Evolutionary conservation across 345 rosid species (phyloP).

Genomic region (Capsella bursapastoris): DNA sequence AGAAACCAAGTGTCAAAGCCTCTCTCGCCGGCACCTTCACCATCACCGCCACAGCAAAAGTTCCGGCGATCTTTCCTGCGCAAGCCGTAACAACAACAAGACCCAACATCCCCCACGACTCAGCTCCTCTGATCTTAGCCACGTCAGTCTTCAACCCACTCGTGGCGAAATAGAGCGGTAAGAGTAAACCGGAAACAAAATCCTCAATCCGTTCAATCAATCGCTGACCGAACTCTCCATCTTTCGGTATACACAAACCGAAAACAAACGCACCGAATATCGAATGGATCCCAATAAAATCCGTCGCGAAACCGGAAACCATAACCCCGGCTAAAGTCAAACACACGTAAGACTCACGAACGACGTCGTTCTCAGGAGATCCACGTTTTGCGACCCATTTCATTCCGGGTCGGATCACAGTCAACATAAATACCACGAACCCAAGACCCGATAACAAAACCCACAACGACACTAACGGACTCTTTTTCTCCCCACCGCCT

Average conservation of each 20-base stretch:
- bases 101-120: slow-evolving; percentile 72
- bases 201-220: slow-evolving; percentile 84
- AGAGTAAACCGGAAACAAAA: slow-evolving; percentile 76
- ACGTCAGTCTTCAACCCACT: slow-evolving; percentile 86
- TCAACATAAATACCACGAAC: slow-evolving; percentile 69
- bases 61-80: slow-evolving; percentile 76
- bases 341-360: slow-evolving; percentile 74
- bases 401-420: slow-evolving; percentile 72
- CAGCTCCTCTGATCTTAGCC: slow-evolving; percentile 57
- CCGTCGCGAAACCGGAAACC: slow-evolving; percentile 76
- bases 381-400: slow-evolving; percentile 68
- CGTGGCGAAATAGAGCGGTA: slow-evolving; percentile 90
- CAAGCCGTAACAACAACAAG: slow-evolving; percentile 77
- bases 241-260: slow-evolving; percentile 84
- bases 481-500: slow-evolving; percentile 52
- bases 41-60: slow-evolving; percentile 71
- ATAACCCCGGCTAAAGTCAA: slow-evolving; percentile 74
- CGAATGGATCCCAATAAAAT: slow-evolving; percentile 79
- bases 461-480: slow-evolving; percentile 73
- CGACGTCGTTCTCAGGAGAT: slow-evolving; percentile 52
- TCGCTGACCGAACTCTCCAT: slow-evolving; percentile 73
- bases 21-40: slow-evolving; percentile 73
- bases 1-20: slow-evolving; percentile 70
- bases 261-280: slow-evolving; percentile 87
- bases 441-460: slow-evolving; percentile 68